A percentile compares a stretch with the other conserved stretches of the same genome.
These are phyloP conservation scores for Aurifilum marmelostoma DNA, from an alignment of 2,329 filamentous ascomycete species.

Conservation along the genomic window DNA sequence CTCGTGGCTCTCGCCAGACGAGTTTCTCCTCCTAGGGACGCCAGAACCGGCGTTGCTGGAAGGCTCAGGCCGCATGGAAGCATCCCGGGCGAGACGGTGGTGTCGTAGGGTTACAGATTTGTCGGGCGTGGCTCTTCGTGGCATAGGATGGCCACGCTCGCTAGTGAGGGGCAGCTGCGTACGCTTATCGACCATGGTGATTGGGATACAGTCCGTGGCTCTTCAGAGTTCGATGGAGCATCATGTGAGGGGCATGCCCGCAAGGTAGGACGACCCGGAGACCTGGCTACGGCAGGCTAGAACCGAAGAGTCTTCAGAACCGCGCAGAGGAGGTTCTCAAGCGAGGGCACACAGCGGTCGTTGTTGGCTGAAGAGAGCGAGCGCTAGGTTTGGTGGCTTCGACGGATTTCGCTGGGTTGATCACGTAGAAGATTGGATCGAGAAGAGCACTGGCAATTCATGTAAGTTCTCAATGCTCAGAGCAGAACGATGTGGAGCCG, in stretches of 20 bases:
- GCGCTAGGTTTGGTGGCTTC: background rate
- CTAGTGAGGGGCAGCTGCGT: constrained; percentile 33
- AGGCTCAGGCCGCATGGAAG: constrained; percentile 33
- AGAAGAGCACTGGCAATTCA: background rate
- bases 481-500: background rate
- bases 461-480: background rate
- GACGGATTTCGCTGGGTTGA: background rate
- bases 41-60: constrained; percentile 25
- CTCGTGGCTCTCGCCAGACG: constrained; percentile 53
- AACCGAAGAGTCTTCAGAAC: background rate
- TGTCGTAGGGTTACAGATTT: constrained; percentile 53
- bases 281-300: background rate
- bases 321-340: background rate
- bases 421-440: background rate
- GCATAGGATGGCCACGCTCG: constrained; percentile 45
- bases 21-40: constrained; percentile 42
- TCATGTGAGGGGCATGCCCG: constrained; percentile 25
- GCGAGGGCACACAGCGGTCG: no score
- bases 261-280: background rate
- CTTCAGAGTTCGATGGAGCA: constrained; percentile 24
- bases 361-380: background rate
- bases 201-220: constrained; percentile 17
- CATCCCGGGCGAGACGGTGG: constrained; percentile 51
- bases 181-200: constrained; percentile 38
- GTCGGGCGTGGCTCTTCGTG: constrained; percentile 48